These are phyloP conservation scores for Eucalyptus pauciflora DNA, from an alignment of 345 rosid species.

Conservation along the genomic window DNA sequence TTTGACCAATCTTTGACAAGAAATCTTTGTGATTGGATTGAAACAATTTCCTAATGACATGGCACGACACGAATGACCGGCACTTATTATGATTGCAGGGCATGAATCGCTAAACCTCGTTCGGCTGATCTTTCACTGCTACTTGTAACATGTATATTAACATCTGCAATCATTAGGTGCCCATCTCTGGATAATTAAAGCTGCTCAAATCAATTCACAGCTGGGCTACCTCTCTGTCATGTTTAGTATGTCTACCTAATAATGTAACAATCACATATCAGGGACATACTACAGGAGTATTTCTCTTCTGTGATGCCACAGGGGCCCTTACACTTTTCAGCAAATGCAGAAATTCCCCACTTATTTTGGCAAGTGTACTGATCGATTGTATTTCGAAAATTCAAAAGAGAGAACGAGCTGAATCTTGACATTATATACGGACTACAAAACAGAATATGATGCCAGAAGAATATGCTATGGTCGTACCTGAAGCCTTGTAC, in stretches of 20 bases:
- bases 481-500: not conserved
- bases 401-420: not conserved
- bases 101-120: not conserved
- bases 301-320: not conserved
- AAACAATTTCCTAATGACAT: not conserved
- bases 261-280: not conserved
- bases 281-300: not conserved
- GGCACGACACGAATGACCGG: not conserved
- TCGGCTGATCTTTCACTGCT: not conserved
- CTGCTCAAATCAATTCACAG: not conserved
- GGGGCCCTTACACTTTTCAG: not conserved
- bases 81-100: not conserved
- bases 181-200: not conserved
- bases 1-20: not conserved
- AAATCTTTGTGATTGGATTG: not conserved
- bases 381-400: not conserved
- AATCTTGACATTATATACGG: not conserved
- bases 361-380: not conserved
- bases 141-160: not conserved
- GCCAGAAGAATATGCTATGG: not conserved
- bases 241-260: not conserved
- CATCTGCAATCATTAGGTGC: not conserved
- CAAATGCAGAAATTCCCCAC: not conserved
- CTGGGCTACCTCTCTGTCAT: not conserved
- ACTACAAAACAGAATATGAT: not conserved